Conservation (phyloP, 1,284 basidiomycete species). For the Pseudomicrostroma phylloplanum region DNA sequence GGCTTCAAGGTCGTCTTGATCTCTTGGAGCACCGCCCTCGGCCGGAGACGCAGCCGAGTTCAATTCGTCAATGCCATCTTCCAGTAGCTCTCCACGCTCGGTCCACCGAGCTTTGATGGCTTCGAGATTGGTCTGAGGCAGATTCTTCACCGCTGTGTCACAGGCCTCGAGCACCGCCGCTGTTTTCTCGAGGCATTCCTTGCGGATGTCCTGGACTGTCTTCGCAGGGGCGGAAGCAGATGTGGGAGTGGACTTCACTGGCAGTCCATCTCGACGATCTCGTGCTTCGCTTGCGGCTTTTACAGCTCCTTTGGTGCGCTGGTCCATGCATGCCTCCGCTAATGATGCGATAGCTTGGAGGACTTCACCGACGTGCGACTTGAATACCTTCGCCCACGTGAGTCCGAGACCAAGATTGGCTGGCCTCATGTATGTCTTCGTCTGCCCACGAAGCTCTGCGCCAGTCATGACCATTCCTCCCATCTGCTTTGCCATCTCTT, state of each 20-base stretch:
- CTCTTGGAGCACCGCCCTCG: not conserved
- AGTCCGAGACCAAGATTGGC: not conserved
- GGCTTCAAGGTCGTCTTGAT: not conserved
- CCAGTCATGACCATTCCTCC: slow-evolving; percentile 1
- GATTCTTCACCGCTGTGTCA: not conserved
- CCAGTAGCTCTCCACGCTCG: not conserved
- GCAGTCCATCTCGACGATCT: not conserved
- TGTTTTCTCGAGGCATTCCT: not conserved
- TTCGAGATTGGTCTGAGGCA: not conserved
- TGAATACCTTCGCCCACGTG: not conserved
- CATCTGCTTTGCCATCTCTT: not conserved
- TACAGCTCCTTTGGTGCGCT: not conserved
- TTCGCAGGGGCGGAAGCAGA: not conserved
- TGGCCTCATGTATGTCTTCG: not conserved
- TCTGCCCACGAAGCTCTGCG: not conserved
- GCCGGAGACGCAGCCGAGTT: not conserved
- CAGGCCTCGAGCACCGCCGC: not conserved
- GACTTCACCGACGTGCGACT: not conserved
- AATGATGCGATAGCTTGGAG: not conserved
- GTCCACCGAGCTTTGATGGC: not conserved
- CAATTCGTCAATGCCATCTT: not conserved
- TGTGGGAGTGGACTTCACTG: not conserved
- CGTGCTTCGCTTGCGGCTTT: not conserved
- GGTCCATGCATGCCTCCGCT: slow-evolving; percentile 2
- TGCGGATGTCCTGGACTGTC: not conserved